Evolutionary conservation across 2,329 filamentous ascomycete genomes (phyloP), one percentile per base, ranked within the genome.

Genomic region (Verticillium nonalfalfae): DNA sequence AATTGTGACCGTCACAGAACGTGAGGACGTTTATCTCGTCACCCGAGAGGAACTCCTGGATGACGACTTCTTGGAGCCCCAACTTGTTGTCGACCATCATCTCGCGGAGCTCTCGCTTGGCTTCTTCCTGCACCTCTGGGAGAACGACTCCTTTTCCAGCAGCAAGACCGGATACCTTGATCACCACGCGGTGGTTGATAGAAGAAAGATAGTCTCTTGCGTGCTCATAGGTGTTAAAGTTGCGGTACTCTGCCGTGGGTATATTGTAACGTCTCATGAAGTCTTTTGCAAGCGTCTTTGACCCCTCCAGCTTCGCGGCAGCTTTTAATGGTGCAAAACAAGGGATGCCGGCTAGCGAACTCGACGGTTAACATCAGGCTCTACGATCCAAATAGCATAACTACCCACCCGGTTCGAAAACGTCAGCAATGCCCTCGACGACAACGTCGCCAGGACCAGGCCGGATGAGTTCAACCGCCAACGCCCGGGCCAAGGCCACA

Each of bases 141-240:
- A 97, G 90, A 59, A 98, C 91, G 63, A 99, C 95, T 66, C 95
- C 95, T 78, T 99, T 99, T 57, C 95, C 95, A 62, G 91, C 95
- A 35, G 95, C 95, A 59, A 98, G 81, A 15, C 95, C 95, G 59
- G 87, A 90, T 4, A 94, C 95, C 79, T 98, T 99, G 81, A 99
- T 94, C 58, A 98, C 94, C 55, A 96, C 85, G 66, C 88, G 81
- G 73, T 95, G 88, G 58, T 80, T 74, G 56, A 93, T 78, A 7
- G 76, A 81, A 66, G 93, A 87, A 59, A 98, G 79, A 73, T 98
- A 96, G 67, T 85, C 78, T 66, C 81, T 79, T 14, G 93, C 93
- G 56, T 85, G 79, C 60, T 89, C 84, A 75, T 90, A 93, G 69
- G 90, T 83, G 73, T 82, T 86, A 72, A 98, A 97, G 79, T 96